Percentiles rank a stretch among this genome's conserved stretches.
phyloP scores from a whole-genome alignment of 805 yeast genomes.

The Barnettozyma sucrosica region DNA sequence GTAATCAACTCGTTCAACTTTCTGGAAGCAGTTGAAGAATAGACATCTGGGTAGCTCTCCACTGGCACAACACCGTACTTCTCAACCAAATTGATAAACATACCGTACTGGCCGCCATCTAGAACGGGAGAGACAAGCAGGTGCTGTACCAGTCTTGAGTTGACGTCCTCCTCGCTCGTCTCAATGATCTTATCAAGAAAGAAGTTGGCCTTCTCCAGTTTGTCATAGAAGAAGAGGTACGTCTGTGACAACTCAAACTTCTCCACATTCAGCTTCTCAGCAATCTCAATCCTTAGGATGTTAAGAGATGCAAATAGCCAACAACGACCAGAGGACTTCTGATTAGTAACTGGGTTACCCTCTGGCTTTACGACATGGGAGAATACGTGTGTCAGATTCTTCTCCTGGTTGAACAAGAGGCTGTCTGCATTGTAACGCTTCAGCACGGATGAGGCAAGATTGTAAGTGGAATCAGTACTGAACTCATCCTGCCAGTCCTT shows the following conservation, averaged over 20 bases:
- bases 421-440: constrained; percentile 32
- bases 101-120: constrained; percentile 88
- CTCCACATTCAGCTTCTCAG: constrained; percentile 56
- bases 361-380: constrained; percentile 37
- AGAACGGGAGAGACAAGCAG: constrained; percentile 59
- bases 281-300: constrained; percentile 57
- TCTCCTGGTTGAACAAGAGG: constrained; percentile 19
- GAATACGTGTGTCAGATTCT: constrained; percentile 20
- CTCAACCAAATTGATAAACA: constrained; percentile 69
- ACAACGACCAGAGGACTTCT: constrained; percentile 74
- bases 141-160: constrained; percentile 64
- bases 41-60: constrained; percentile 64
- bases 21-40: constrained; percentile 43
- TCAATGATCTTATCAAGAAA: constrained; percentile 73
- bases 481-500: constrained; percentile 23
- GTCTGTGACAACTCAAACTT: constrained; percentile 73
- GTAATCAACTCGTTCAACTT: constrained; percentile 56
- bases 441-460: constrained; percentile 31
- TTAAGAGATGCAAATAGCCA: constrained; percentile 87
- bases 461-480: constrained; percentile 25
- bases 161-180: constrained; percentile 60
- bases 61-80: constrained; percentile 82
- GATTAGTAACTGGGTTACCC: constrained; percentile 61
- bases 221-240: constrained; percentile 78
- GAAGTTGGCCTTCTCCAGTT: constrained; percentile 77